These are phyloP conservation scores for Cercospora beticola DNA, from an alignment of 2,329 filamentous ascomycete genomes.

Conservation along the genomic window DNA sequence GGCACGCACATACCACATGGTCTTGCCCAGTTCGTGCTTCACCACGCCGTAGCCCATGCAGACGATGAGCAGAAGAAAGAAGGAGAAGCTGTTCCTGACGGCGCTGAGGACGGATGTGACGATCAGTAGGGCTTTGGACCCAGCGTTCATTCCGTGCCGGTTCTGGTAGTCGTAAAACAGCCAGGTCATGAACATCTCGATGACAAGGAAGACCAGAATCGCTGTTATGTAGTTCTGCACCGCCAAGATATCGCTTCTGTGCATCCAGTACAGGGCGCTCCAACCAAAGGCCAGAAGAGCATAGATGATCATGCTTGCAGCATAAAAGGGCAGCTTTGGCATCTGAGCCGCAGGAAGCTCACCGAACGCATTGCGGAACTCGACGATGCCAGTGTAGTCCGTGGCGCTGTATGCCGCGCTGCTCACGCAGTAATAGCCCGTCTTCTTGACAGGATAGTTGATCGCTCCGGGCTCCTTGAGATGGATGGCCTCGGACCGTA, in stretches of 20 bases:
- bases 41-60: slow-evolving; percentile 99
- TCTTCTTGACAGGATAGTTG: slow-evolving; percentile 82
- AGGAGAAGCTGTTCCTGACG: slow-evolving; percentile 93
- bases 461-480: slow-evolving; percentile 72
- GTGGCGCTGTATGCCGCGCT: slow-evolving; percentile 68
- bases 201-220: slow-evolving; percentile 86
- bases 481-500: slow-evolving; percentile 78
- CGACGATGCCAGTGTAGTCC: slow-evolving; percentile 76
- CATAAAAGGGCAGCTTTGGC: slow-evolving; percentile 95
- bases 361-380: slow-evolving; percentile 94
- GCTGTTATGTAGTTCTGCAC: slow-evolving; percentile 99
- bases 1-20: slow-evolving; percentile 91
- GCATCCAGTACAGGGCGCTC: slow-evolving; percentile 93
- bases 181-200: slow-evolving; percentile 99
- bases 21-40: slow-evolving; percentile 84
- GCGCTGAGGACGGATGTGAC: slow-evolving; percentile 92
- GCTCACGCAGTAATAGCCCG: slow-evolving; percentile 93
- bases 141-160: slow-evolving; percentile 76
- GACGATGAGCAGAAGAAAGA: slow-evolving; percentile 95
- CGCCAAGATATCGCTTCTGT: slow-evolving; percentile 87
- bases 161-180: slow-evolving; percentile 98
- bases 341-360: slow-evolving; percentile 95
- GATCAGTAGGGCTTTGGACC: slow-evolving; percentile 82
- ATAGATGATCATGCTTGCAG: slow-evolving; percentile 89
- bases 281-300: slow-evolving; percentile 84